Base-by-base conservation (phyloP, 2,329 filamentous ascomycete genomes). In the Coniochaeta sp. region DNA sequence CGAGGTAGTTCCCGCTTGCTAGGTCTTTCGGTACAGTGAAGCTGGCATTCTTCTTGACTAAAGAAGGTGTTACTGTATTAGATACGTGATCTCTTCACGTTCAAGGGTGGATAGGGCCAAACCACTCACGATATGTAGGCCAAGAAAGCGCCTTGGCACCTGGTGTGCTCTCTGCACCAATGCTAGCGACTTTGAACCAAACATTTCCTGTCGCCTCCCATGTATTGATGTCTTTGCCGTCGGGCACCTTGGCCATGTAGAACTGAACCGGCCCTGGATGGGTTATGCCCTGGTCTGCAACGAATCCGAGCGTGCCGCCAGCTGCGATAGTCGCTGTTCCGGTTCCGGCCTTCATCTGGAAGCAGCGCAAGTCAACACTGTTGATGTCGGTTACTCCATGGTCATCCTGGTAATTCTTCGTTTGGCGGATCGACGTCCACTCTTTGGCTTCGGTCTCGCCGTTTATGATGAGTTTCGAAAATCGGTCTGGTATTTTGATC, bases 341-440 rank as follows among this genome's bases (percentile, higher is more conserved):
- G 1, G 60, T 67, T 17, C 66, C 68, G 1, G 67, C 50, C 9
- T 58, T 55, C 60, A 66, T 61, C 62, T 72, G 70, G 65, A 68
- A 71, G 69, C 70, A 73, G 17, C 71, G 69, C 61, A 72, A 70
- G 61, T 72, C 69, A 0, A 63, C 56, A 60, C 65, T 69, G 61
- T 62, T 67, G 9, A 72, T 67, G 66, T 66, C 65, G 2, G 70
- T 72, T 26, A 73, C 71, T 17, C 69, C 69, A 22, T 64, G 66
- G 62, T 73, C 71, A 61, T 64, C 69, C 55, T 70, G 70, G 65
- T 68, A 70, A 67, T 72, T 72, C 65, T 71, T 72, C 16, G 70
- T 72, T 58, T 44, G 40, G 40, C 40, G 40, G 40, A 72, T 59
- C 3, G 68, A 62, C 1, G 62, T 63, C 69, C 70, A 71, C 57